Base-by-base conservation (phyloP, 2,329 filamentous ascomycete species). In the Aschersonia sp. region DNA sequence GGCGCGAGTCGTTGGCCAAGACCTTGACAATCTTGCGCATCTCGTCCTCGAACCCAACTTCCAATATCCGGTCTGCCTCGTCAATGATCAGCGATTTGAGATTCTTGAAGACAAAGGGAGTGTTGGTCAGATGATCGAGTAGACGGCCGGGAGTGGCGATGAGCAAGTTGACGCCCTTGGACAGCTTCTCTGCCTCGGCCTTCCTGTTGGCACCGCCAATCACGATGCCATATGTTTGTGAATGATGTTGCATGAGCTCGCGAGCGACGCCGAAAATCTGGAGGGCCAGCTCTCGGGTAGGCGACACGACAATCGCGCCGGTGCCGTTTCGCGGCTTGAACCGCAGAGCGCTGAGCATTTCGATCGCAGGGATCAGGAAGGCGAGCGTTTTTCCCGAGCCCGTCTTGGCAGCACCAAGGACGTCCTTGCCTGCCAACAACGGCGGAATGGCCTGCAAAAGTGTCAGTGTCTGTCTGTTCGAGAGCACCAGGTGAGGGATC, bases 11-110 rank as follows among this genome's bases (percentile, higher is more conserved):
- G 55, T 83, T 84, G 44, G 89, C 87, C 14, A 97, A 70, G 48
- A 97, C 92, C 73, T 94, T 94, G 65, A 97, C 83, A 56, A 98
- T 95, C 63, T 94, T 84, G 53, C 87, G 77, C 85, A 98, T 95
- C 69, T 98, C 92, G 60, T 97, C 92, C 66, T 98, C 92, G 73
- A 98, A 98, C 57, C 92, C 90, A 52, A 95, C 87, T 68, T 98
- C 92, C 43, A 98, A 71, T 52, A 98, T 95, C 44, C 92, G 83
- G 63, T 98, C 92, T 14, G 92, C 92, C 68, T 98, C 92, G 58
- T 98, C 92, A 55, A 97, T 95, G 55, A 98, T 79, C 37, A 98
- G 73, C 1, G 87, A 85, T 65, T 89, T 88, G 56, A 95, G 68
- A 65, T 95, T 95, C 73, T 94, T 94, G 76, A 87, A 95, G 41